These are phyloP conservation scores for Pseudotsuga menziesii DNA, from an alignment of 75 land plant genomes.

Conservation along the genomic window DNA sequence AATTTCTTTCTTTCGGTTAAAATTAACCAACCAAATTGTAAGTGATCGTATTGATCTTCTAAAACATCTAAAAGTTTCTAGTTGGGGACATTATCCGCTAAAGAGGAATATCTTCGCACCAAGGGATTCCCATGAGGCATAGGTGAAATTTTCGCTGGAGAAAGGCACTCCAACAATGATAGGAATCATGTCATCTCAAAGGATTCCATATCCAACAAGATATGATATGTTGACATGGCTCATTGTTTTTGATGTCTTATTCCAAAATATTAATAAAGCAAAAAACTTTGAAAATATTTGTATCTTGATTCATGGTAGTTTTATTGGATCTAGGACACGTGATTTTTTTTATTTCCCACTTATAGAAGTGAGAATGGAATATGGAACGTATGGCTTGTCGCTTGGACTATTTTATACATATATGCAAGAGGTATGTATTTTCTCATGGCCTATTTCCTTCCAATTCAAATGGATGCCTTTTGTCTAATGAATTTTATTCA, in stretches of 20 bases:
- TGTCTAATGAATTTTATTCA: too few species aligned
- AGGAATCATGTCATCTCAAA: conserved; percentile 47
- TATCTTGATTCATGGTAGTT: too few species aligned
- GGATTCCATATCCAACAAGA: conserved; percentile 58
- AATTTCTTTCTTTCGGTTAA: neutral
- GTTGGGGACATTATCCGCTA: conserved; percentile 72
- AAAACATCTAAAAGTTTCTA: conserved; percentile 47
- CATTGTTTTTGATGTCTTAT: conserved; percentile 65
- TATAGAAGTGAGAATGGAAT: too few species aligned
- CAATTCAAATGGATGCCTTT: too few species aligned
- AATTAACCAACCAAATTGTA: neutral
- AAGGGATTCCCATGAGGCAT: conserved; percentile 64
- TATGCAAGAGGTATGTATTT: too few species aligned
- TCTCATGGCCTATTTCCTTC: too few species aligned
- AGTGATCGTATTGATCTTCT: neutral
- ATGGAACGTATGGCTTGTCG: too few species aligned
- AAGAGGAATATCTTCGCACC: conserved; percentile 67
- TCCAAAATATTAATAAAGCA: too few species aligned
- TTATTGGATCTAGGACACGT: too few species aligned
- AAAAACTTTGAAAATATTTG: too few species aligned
- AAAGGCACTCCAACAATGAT: conserved; percentile 73
- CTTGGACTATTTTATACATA: too few species aligned
- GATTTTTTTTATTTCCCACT: too few species aligned
- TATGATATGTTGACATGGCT: conserved; percentile 67
- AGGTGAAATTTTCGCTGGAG: conserved; percentile 68